Evolutionary conservation across 208 protist genomes (phyloP).

Genomic region (Crithidia brevicula): DNA sequence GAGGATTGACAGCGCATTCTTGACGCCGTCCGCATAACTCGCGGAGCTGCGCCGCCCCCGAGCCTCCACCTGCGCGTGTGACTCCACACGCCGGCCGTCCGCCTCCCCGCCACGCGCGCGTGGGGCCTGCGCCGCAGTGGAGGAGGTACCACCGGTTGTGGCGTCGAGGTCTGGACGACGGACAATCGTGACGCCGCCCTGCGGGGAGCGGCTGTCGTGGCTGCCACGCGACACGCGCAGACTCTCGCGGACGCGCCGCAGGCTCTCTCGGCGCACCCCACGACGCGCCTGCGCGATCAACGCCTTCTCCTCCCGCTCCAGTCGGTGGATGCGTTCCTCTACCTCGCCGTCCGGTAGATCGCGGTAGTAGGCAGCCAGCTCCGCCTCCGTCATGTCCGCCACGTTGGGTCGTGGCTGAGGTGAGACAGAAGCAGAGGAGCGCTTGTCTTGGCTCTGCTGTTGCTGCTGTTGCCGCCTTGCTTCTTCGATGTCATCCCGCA

Average conservation of each 20-base stretch:
- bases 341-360: conserved; percentile 54
- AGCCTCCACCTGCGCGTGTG: conserved; percentile 12
- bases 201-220: conserved; percentile 22
- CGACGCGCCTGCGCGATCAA: conserved; percentile 59
- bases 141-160: neutral
- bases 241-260: conserved; percentile 67
- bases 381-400: conserved; percentile 30
- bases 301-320: conserved; percentile 70
- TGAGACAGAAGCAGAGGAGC: conserved; percentile 34
- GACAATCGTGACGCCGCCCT: conserved; percentile 31
- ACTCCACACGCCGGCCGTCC: neutral
- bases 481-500: conserved; percentile 67
- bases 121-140: neutral
- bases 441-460: conserved; percentile 11
- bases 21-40: conserved; percentile 58
- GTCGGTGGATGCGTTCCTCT: conserved; percentile 51
- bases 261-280: conserved; percentile 61
- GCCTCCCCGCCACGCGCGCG: conserved; percentile 1
- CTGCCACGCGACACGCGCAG: conserved; percentile 31
- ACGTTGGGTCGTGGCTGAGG: conserved; percentile 44
- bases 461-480: conserved; percentile 31
- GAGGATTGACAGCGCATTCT: conserved; percentile 73
- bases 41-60: conserved; percentile 24
- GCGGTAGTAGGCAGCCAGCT: conserved; percentile 27
- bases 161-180: conserved; percentile 11